Base-by-base conservation (phyloP, 352 stramenopile species). In the Phytophthora sp. region DNA sequence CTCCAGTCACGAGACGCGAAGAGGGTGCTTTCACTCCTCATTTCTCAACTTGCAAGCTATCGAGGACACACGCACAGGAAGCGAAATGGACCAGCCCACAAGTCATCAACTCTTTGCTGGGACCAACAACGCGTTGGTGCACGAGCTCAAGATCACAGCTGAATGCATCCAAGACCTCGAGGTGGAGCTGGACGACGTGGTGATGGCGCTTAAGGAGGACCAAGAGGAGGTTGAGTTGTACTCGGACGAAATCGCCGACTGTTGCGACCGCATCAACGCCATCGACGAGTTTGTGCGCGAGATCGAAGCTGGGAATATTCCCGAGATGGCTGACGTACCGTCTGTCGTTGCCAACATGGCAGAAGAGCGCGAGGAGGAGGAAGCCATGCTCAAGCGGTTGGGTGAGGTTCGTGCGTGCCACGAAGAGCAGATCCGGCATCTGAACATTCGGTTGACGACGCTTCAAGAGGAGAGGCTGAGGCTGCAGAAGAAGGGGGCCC, bases 231-330 rank as follows among this genome's bases (percentile, higher is more conserved):
- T 75, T 12, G 69, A 77, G 26, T 54, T 63, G 42, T 80, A 80
- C 49, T 69, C 64, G 8, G 73, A 80, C 57, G 73, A 77, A 18
- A 69, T 80, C 18, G 69, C 65, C 31, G 72, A 80, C 61, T 80
- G 72, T 50, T 60, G 57, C 57, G 72, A 80, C 30, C 68, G 72
- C 39, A 62, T 80, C 38, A 55, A 69, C 30, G 72, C 73, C 50
- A 77, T 80, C 15, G 72, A 80, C 50, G 68, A 77, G 47, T 77
- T 80, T 18, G 65, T 80, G 44, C 33, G 54, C 12, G 72, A 80
- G 21, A 49, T 80, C 20, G 20, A 67, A 18, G 64, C 57, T 12
- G 72, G 69, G 27, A 67, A 69, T 49, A 42, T 80, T 13, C 64
- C 62, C 1, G 46, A 57, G 9, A 66, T 80, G n/a, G 15, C 21